These are phyloP conservation scores for Blumeria hordei DNA, from an alignment of 2,329 filamentous ascomycete species.

Conservation along the genomic window DNA sequence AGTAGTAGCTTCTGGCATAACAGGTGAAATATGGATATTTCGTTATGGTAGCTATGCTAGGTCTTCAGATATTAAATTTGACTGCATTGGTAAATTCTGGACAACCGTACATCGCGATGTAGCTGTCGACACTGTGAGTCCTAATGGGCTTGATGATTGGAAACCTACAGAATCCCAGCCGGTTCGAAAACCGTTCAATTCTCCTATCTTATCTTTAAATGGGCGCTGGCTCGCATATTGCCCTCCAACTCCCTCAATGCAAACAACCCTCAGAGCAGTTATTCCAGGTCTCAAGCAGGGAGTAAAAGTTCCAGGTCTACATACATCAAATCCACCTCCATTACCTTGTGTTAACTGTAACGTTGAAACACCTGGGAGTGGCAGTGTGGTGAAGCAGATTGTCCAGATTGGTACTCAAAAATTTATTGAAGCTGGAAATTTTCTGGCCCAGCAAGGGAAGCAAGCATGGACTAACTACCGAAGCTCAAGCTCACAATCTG, in stretches of 20 bases:
- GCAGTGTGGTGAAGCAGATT: conserved; percentile 50
- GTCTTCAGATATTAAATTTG: conserved; percentile 4
- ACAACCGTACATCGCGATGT: conserved; percentile 48
- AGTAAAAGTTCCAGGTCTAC: conserved; percentile 29
- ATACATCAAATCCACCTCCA: conserved; percentile 41
- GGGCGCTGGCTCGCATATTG: conserved; percentile 59
- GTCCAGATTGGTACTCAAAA: conserved; percentile 62
- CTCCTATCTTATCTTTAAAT: conserved; percentile 43
- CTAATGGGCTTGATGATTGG: conserved; percentile 3
- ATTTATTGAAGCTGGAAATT: conserved; percentile 47
- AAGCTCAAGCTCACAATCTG: conserved; percentile 28
- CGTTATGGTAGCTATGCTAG: conserved; percentile 24
- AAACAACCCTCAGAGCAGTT: conserved; percentile 43
- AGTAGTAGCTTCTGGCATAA: conserved; percentile 53
- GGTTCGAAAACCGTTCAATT: conserved; percentile 21
- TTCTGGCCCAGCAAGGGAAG: conserved; percentile 53
- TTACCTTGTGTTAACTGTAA: conserved; percentile 41
- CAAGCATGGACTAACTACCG: conserved; percentile 66
- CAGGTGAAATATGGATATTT: conserved; percentile 72
- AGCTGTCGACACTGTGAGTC: conserved; percentile 16
- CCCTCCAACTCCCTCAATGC: conserved; percentile 43
- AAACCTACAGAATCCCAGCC: conserved; percentile 12
- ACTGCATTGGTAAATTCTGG: conserved; percentile 76
- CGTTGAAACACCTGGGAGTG: conserved; percentile 47
- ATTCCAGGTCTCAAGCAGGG: conserved; percentile 28